Percentiles rank a stretch among this genome's conserved stretches.
Evolutionary conservation across 192 early-diverging fungal species (phyloP).

Genomic region (Cetraspora pellucida): DNA sequence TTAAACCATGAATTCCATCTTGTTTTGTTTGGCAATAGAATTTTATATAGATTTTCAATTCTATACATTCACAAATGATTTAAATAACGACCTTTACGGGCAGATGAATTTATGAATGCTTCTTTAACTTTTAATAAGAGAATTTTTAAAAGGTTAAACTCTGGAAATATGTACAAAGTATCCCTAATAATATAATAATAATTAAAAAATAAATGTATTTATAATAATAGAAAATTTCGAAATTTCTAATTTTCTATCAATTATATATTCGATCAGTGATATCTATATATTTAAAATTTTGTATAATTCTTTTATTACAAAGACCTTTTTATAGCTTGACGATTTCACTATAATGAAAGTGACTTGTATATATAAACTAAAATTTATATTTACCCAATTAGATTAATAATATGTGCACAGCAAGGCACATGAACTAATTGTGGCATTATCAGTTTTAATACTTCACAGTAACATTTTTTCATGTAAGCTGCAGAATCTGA

Average conservation of each 20-base stretch:
- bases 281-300: too few species aligned
- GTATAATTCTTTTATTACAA: too few species aligned
- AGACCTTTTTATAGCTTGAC: too few species aligned
- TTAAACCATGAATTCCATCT: too few species aligned
- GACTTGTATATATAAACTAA: neutral
- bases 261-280: too few species aligned
- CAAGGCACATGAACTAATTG: neutral
- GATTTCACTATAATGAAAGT: too few species aligned
- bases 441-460: neutral
- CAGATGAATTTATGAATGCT: neutral
- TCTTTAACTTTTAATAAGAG: neutral
- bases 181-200: neutral
- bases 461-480: neutral
- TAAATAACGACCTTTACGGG: neutral
- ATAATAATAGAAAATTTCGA: too few species aligned
- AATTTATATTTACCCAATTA: neutral
- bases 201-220: too few species aligned
- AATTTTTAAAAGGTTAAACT: neutral
- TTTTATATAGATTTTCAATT: conserved; percentile 5
- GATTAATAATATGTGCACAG: neutral
- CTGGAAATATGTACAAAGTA: neutral
- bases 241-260: too few species aligned
- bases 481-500: neutral
- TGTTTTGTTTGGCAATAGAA: neutral
- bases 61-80: conserved; percentile 2